These are phyloP conservation scores for Diaporthe humulicola DNA, from an alignment of 2,329 filamentous ascomycete genomes.

Conservation along the genomic window DNA sequence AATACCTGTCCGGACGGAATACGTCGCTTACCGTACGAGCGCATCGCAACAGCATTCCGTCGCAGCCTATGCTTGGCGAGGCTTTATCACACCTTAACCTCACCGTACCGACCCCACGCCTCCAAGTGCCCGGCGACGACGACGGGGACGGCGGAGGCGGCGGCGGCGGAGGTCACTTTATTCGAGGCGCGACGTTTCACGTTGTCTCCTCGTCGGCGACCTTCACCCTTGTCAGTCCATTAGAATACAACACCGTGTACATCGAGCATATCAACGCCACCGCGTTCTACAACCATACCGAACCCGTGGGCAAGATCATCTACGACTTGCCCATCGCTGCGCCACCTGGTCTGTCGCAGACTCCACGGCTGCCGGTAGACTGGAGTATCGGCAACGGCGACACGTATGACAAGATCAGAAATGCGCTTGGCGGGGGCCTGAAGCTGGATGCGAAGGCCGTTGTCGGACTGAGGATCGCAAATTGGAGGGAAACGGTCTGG, in stretches of 20 bases:
- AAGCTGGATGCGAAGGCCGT: slow-evolving; percentile 83
- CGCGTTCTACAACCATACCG: slow-evolving; percentile 85
- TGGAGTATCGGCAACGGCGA: slow-evolving; percentile 84
- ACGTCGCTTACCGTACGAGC: slow-evolving; percentile 81
- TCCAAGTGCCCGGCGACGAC: slow-evolving; percentile 67
- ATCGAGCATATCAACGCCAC: slow-evolving; percentile 87
- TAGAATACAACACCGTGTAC: slow-evolving; percentile 79
- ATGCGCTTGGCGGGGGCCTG: slow-evolving; percentile 83
- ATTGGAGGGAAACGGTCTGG: slow-evolving; percentile 80
- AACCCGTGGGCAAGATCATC: slow-evolving; percentile 82
- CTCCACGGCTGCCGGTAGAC: slow-evolving; percentile 84
- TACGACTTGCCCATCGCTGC: slow-evolving; percentile 82
- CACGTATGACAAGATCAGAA: slow-evolving; percentile 79
- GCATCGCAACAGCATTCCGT: slow-evolving; percentile 80
- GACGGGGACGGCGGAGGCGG: slow-evolving; percentile 47
- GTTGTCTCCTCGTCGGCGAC: slow-evolving; percentile 87
- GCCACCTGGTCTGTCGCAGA: slow-evolving; percentile 78
- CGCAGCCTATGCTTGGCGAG: slow-evolving; percentile 77
- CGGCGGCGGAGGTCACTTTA: slow-evolving; percentile 74
- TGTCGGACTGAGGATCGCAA: slow-evolving; percentile 80
- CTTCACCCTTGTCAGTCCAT: slow-evolving; percentile 85
- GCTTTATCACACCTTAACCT: slow-evolving; percentile 80
- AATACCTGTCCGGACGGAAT: slow-evolving; percentile 90
- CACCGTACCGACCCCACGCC: slow-evolving; percentile 77
- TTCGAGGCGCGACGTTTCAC: slow-evolving; percentile 89